Evolutionary conservation across 495 filamentous ascomycete genomes (phyloP), one percentile per base, ranked within the genome.

Genomic region (Xylaria castorea): DNA sequence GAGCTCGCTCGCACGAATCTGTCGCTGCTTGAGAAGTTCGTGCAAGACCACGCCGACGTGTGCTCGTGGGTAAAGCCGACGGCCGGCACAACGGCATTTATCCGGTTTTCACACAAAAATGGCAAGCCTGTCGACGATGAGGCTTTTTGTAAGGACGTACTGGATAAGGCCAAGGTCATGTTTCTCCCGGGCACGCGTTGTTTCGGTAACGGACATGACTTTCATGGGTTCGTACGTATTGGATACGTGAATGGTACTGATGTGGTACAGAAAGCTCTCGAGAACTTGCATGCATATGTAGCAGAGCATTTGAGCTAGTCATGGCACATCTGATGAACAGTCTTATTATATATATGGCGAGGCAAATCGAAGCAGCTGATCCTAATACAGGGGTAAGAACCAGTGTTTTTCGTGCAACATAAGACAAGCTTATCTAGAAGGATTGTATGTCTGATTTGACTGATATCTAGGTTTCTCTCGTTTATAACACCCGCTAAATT

Each of bases 81-180:
- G 20, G 94, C 92, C 3, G 94, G 94, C 0, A 97, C 94, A 3
- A 97, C 92, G 5, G 92, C 92, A 1, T 91, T 97, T 75, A 85
- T 97, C 30, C 89, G 88, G 70, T 93, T 97, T 72, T 84, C 74
- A 5, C 83, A 86, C 67, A 85, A 84, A 69, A 81, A 88, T 22
- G 93, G 94, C 2, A 83, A 85, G 74, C 86, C 90, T 2, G 86
- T 97, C 1, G 88, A 97, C 73, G 92, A 94, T 73, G 87, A 87
- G 36, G 84, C 81, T 5, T 93, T 97, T 74, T 95, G 93, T 75
- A 83, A 91, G 76, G 85, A 87, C 75, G 79, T 97, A 25, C 81
- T 91, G 25, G 88, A 91, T 66, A 87, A 90, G 79, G 90, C 85
- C 0, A 93, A 93, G 14, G 92, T 95, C n/a, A 86, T 97, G 87